Base-by-base conservation (phyloP, 768 basidiomycete genomes). In the Serendipita sp. region DNA sequence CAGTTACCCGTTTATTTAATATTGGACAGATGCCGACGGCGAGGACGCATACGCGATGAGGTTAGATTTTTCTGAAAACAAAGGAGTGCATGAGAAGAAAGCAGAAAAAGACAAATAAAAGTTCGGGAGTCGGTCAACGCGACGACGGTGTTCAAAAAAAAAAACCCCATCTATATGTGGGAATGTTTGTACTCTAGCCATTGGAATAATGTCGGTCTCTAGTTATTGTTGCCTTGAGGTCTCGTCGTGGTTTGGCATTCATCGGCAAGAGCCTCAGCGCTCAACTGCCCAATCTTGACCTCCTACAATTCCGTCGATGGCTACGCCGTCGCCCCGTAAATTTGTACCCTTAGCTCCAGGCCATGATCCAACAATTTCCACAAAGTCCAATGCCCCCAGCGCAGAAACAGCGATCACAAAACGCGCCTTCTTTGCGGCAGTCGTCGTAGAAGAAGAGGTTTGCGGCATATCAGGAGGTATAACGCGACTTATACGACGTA, bases 1-100 rank as follows among this genome's bases (percentile, higher is more conserved):
- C 7, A 28, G n/a, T n/a, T n/a, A 69, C 42, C 45, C 34, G 34
- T 33, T 34, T 48, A 28, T 20, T 62, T 24, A n/a, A 44, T 31
- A 28, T 56, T 58, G 24, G 22, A 34, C 62, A 95, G 92, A 95
- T 74, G 93, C 91, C 2, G 92, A 96, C 69, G 92, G 92, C 2
- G 92, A 96, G 73, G 91, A 94, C 65, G 93, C 93, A 22, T 93
- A 91, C 69, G 85, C 89, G 2, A 96, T 96, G 92, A 79, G 84
- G 24, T 78, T 91, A 44, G 75, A 78, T 4, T 75, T 91, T 64
- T 48, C 51, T n/a, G 65, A 62, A 44, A 61, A 64, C 61, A 34
- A 62, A 31, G 53, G 53, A 9, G 11, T 58, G 9, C 53, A 58
- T 58, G 53, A 58, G 53, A 58, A 58, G 31, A 58, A 58, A 31